Evolutionary conservation across 2,329 filamentous ascomycete species (phyloP).

Genomic region (Aspergillus ochraceus): DNA sequence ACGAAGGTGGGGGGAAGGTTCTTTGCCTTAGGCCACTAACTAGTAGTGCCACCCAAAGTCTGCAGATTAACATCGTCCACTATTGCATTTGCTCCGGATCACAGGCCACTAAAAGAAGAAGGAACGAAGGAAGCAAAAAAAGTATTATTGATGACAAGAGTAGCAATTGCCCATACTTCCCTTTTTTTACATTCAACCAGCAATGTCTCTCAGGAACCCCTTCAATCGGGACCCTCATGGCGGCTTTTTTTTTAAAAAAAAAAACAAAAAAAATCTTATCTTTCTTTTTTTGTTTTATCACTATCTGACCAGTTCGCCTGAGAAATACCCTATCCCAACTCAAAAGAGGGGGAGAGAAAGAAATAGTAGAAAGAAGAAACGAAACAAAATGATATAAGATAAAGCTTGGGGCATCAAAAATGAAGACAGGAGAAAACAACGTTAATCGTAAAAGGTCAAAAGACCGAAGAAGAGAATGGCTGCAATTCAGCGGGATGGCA

Average conservation of each 20-base stretch:
- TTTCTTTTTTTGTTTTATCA: no score
- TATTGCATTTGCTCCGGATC: no score
- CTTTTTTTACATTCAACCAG: not conserved
- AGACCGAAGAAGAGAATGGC: not conserved
- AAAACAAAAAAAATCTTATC: no score
- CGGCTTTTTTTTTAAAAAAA: no score
- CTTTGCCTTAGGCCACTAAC: conserved; percentile 20
- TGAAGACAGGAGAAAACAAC: not conserved
- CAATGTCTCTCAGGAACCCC: not conserved
- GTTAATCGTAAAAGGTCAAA: not conserved
- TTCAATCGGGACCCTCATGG: not conserved
- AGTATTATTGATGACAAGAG: not conserved
- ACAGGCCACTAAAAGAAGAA: no score
- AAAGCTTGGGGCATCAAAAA: not conserved
- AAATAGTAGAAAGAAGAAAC: not conserved
- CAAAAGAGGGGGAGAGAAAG: not conserved
- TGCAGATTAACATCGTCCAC: not conserved
- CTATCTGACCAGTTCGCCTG: no score
- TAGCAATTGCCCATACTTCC: not conserved
- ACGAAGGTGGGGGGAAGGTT: conserved; percentile 25
- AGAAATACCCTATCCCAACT: not conserved
- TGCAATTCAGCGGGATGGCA: conserved; percentile 9
- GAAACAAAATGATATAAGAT: conserved; percentile 1
- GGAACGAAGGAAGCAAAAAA: not conserved
- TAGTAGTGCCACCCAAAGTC: conserved; percentile 7